Evolutionary conservation across 345 rosid genomes (phyloP).

Genomic region (Excoecaria cochinchinensis): DNA sequence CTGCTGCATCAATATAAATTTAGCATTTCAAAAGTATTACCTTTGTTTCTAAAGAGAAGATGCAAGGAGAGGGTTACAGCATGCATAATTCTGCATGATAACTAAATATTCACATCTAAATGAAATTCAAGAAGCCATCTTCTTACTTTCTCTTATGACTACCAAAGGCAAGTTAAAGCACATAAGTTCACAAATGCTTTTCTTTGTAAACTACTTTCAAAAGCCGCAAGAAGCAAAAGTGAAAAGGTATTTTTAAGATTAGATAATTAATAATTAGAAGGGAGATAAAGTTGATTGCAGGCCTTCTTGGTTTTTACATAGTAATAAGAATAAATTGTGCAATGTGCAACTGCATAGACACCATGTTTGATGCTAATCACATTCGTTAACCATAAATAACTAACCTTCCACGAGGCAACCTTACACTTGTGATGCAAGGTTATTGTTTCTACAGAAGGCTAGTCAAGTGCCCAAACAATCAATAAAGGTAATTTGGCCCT

Average conservation of each 20-base stretch:
- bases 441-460: not conserved
- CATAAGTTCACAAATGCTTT: not conserved
- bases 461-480: not conserved
- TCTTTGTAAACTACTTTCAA: not conserved
- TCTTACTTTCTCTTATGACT: not conserved
- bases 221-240: not conserved
- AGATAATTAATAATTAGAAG: not conserved
- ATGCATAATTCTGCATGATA: too few species aligned
- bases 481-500: not conserved
- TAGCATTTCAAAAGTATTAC: too few species aligned
- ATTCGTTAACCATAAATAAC: too few species aligned
- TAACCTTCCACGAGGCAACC: not conserved
- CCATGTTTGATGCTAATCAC: not conserved
- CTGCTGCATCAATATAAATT: too few species aligned
- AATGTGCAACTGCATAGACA: not conserved
- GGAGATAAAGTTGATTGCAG: not conserved
- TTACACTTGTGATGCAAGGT: not conserved
- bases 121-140: not conserved
- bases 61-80: too few species aligned
- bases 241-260: not conserved
- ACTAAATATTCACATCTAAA: not conserved
- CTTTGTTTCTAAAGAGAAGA: too few species aligned
- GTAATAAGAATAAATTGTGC: not conserved
- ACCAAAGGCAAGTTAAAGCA: not conserved
- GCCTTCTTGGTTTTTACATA: not conserved